Conservation (phyloP, 768 basidiomycete genomes). For the Trametes gibbosa region DNA sequence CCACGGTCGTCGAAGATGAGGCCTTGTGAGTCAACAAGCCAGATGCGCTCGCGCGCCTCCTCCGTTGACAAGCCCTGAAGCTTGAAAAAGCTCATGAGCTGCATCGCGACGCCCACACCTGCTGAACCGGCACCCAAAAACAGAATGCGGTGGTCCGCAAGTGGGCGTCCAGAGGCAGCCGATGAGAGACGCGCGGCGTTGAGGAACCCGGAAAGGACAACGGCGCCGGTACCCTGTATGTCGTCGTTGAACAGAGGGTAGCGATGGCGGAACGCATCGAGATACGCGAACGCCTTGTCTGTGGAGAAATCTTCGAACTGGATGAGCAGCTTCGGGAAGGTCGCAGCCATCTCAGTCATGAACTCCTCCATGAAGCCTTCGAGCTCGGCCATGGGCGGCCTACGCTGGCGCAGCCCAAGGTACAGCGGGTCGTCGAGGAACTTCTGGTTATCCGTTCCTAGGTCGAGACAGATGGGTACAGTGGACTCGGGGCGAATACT, state of each 20-base stretch:
- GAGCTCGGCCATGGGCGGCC: slow-evolving; percentile 62
- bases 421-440: slow-evolving; percentile 87
- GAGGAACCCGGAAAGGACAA: slow-evolving; percentile 86
- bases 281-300: slow-evolving; percentile 86
- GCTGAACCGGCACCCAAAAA: slow-evolving; percentile 93
- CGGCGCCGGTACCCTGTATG: slow-evolving; percentile 87
- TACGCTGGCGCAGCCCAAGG: slow-evolving; percentile 75
- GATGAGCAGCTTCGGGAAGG: slow-evolving; percentile 79
- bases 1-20: slow-evolving; percentile 77
- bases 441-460: slow-evolving; percentile 83
- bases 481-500: slow-evolving; percentile 78
- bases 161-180: slow-evolving; percentile 62
- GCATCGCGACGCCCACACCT: slow-evolving; percentile 89
- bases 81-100: slow-evolving; percentile 87
- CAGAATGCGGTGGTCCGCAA: slow-evolving; percentile 77
- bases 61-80: slow-evolving; percentile 72
- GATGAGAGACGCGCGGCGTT: slow-evolving; percentile 81
- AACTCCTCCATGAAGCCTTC: slow-evolving; percentile 90
- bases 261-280: slow-evolving; percentile 69
- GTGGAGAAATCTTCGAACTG: slow-evolving; percentile 96
- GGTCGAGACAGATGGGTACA: slow-evolving; percentile 81
- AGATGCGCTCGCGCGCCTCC: slow-evolving; percentile 76
- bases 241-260: slow-evolving; percentile 90
- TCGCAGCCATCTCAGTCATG: slow-evolving; percentile 73
- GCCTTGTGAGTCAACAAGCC: slow-evolving; percentile 84